Conservation (phyloP, 1,284 basidiomycete genomes). For the Prillingera fragicola region DNA sequence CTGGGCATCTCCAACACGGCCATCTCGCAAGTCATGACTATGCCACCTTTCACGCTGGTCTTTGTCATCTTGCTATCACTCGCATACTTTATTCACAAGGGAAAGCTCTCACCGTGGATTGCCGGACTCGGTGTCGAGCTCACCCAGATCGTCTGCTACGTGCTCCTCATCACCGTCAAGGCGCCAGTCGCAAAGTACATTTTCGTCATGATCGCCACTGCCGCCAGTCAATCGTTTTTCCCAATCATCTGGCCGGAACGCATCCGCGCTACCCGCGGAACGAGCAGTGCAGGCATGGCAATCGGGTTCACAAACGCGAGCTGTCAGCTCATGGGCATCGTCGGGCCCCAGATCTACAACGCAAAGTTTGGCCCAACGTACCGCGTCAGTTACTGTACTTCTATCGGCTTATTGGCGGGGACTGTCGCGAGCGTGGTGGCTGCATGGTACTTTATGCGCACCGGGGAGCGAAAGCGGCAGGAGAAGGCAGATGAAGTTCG, state of each 20-base stretch:
- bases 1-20: conserved; percentile 7
- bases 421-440: not conserved
- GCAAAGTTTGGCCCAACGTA: conserved; percentile 9
- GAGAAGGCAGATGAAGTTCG: no score
- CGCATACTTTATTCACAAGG: conserved; percentile 3
- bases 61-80: conserved; percentile 10
- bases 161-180: conserved; percentile 5
- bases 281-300: conserved; percentile 5
- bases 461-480: no score
- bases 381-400: conserved; percentile 2
- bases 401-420: not conserved
- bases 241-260: conserved; percentile 11
- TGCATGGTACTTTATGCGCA: conserved; percentile 5
- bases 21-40: conserved; percentile 12
- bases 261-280: conserved; percentile 6
- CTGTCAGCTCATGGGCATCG: conserved; percentile 10
- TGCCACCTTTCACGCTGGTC: conserved; percentile 14
- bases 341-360: conserved; percentile 12
- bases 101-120: not conserved
- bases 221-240: conserved; percentile 6
- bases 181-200: conserved; percentile 4
- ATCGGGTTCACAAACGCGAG: conserved; percentile 8
- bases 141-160: conserved; percentile 8
- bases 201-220: conserved; percentile 9
- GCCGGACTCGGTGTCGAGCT: conserved; percentile 1